phyloP scores from a whole-genome alignment of 352 stramenopile species.

The Phytophthora lateralis region DNA sequence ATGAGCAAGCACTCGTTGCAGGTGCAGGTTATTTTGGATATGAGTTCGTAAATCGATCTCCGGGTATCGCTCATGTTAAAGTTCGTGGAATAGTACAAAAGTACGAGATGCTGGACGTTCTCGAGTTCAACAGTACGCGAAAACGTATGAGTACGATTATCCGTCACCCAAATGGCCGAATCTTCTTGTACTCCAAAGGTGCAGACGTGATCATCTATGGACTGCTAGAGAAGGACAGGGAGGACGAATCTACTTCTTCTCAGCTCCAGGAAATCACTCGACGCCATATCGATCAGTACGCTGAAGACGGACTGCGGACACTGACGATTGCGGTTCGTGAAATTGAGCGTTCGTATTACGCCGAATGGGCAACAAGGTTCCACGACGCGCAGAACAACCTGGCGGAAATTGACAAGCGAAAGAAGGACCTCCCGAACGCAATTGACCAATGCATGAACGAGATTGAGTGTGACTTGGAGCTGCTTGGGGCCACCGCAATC shows the following conservation, averaged over 20 bases:
- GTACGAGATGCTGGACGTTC: slow-evolving; percentile 87
- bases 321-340: slow-evolving; percentile 82
- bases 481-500: slow-evolving; percentile 92
- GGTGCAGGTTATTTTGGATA: slow-evolving; percentile 79
- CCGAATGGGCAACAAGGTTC: slow-evolving; percentile 61
- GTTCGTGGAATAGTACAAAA: slow-evolving; percentile 49
- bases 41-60: slow-evolving; percentile 70
- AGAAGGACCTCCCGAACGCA: slow-evolving; percentile 69
- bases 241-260: slow-evolving; percentile 24
- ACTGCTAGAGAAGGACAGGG: slow-evolving; percentile 42
- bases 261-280: slow-evolving; percentile 50
- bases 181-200: slow-evolving; percentile 79
- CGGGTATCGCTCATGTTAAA: slow-evolving; percentile 54
- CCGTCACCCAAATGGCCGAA: slow-evolving; percentile 54
- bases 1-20: slow-evolving; percentile 89
- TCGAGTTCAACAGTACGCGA: slow-evolving; percentile 92
- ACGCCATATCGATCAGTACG: slow-evolving; percentile 81
- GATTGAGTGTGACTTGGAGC: slow-evolving; percentile 80
- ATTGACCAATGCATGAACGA: slow-evolving; percentile 85
- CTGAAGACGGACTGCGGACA: slow-evolving; percentile 87
- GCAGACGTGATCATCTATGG: slow-evolving; percentile 76
- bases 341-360: slow-evolving; percentile 57
- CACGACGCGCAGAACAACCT: slow-evolving; percentile 75
- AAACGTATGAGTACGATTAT: slow-evolving; percentile 95
- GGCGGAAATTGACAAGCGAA: slow-evolving; percentile 80